Evolutionary conservation across 2,329 filamentous ascomycete genomes (phyloP), one percentile per base, ranked within the genome.

Genomic region (Myriosclerotinia scirpicola): DNA sequence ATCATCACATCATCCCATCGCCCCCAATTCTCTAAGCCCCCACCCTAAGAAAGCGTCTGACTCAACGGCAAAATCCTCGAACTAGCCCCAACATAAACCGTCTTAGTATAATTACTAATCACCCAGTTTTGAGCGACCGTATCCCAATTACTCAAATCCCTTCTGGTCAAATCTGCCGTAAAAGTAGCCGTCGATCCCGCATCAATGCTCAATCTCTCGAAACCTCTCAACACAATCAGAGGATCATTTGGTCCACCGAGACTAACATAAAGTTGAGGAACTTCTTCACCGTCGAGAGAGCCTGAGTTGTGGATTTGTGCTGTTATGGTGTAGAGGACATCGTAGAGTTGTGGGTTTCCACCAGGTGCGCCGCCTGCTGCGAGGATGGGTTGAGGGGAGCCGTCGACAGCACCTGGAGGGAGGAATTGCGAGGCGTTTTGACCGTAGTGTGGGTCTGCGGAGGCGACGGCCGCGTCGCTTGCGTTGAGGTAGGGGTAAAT

Each of bases 81-180:
- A 64, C 74, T 76, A 30, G 73, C 65, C 0, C 76, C 76, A 2
- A 77, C 74, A 70, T 72, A 74, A n/a, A 75, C 72, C 11, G 69
- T 76, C 71, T 77, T 77, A 0, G 74, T 70, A 30, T 69, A 70
- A 54, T 67, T 67, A 5, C 70, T 71, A 38, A 77, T 72, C 55
- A 92, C 85, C 93, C 94, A 98, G 81, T 97, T 89, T 82, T 97
- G 93, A n/a, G 80, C 77, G 1, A 75, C 82, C 0, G 85, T 81
- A 72, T 97, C 91, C 93, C 94, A 97, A 80, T 93, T 95, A 76
- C 89, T 92, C 66, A 97, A 72, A 75, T 97, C 94, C 66, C 92
- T 87, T 50, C 93, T 85, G 7, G 88, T 93, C 65, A 97, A 78
- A 20, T 87, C 84, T 0, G 86, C 87, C 0, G 78, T 82, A 81